Base-by-base conservation (phyloP, 805 yeast genomes). In the Huiozyma naganishii region DNA sequence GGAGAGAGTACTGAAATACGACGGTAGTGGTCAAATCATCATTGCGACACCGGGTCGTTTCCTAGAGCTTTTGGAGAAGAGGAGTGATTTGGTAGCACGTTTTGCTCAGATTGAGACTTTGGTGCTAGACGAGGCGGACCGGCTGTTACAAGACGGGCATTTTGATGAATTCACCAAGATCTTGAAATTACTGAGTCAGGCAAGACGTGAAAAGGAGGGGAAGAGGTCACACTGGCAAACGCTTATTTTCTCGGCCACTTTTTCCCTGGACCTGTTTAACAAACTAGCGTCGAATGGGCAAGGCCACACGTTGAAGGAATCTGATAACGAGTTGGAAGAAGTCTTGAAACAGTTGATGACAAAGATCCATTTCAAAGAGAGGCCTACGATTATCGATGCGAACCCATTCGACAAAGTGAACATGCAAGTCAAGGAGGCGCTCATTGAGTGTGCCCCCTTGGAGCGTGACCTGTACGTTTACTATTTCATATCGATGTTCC, bases 11-110 rank as follows among this genome's bases (percentile, higher is more conserved):
- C 67, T 92, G 42, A 68, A 71, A 23, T 79, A 78, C 48, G 61
- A 69, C 35, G 79, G 81, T 6, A 92, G 96, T 1, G 86, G 79
- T 9, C 62, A 69, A 38, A 74, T 92, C 13, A 66, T 92, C 10
- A 90, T 92, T 34, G 96, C 96, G 1, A 92, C 98, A 0, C 97
- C 98, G 0, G 98, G 98, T 33, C 77, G 98, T 50, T 78, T 85
- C 59, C 70, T 87, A 41, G 97, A 92, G 59, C 61, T 83, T n/a
- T 49, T 83, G 13, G 86, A 85, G 61, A 80, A 79, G 49, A 73
- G 76, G 45, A 73, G 69, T 34, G 55, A 55, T 1, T 41, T 71
- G 40, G 59, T 72, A 10, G 54, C 62, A 29, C 58, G 69, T 55
- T 62, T 79, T 47, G 59, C 69, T 13, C 56, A 65, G 27, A 59